Conservation (phyloP, 768 basidiomycete species). For the Xerocomus spinulosus region DNA sequence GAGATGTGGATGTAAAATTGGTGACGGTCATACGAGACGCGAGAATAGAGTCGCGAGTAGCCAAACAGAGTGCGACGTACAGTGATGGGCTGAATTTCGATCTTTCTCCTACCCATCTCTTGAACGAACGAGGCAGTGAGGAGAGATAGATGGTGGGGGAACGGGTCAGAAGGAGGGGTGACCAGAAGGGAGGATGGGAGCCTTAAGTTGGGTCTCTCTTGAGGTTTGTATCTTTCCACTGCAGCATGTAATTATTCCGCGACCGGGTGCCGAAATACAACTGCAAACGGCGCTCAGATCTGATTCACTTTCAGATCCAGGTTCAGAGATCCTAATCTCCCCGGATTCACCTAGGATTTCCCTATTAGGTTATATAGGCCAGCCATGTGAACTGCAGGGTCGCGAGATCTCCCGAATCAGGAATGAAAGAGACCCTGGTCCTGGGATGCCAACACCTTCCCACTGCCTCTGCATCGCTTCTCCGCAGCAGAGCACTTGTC, state of each 20-base stretch:
- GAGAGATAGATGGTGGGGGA: slow-evolving; percentile 20
- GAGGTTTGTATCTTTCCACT: slow-evolving; percentile 33
- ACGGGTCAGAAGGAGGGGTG: slow-evolving; percentile 13
- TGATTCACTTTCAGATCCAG: slow-evolving; percentile 32
- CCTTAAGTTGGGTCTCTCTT: slow-evolving; percentile 29
- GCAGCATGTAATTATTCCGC: slow-evolving; percentile 37
- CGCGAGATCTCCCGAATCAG: not conserved
- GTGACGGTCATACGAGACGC: slow-evolving; percentile 15
- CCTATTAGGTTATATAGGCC: not conserved
- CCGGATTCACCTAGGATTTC: slow-evolving; percentile 24
- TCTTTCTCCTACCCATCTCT: slow-evolving; percentile 72
- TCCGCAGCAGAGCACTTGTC: slow-evolving; percentile 25
- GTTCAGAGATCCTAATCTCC: slow-evolving; percentile 21
- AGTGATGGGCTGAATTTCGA: slow-evolving; percentile 77
- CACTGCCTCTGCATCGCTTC: slow-evolving; percentile 17
- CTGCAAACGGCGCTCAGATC: slow-evolving; percentile 36
- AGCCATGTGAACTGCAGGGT: slow-evolving; percentile 11
- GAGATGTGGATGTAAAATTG: slow-evolving; percentile 28
- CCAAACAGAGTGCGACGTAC: slow-evolving; percentile 41
- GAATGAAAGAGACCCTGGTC: no score
- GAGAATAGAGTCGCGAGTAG: slow-evolving; percentile 18
- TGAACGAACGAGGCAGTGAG: not conserved
- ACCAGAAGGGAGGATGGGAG: slow-evolving; percentile 28
- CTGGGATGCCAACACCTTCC: no score
- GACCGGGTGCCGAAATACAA: slow-evolving; percentile 36